These are phyloP conservation scores for Porpolomopsis calyptriformis DNA, from an alignment of 768 basidiomycete genomes.

Conservation along the genomic window DNA sequence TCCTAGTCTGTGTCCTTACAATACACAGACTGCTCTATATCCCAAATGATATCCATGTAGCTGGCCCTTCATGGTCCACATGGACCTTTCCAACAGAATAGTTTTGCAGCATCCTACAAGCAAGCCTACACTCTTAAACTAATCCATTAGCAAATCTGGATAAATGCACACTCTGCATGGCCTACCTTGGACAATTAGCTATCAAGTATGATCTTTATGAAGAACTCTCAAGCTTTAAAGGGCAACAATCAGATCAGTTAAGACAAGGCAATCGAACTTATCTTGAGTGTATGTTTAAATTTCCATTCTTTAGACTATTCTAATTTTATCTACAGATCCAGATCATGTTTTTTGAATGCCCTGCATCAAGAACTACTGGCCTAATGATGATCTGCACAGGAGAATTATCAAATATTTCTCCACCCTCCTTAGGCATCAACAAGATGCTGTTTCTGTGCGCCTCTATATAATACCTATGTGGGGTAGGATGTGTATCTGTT, in stretches of 20 bases:
- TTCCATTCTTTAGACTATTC: neutral
- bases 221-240: slow-evolving; percentile 3
- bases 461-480: slow-evolving; percentile 14
- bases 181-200: slow-evolving; percentile 19
- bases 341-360: slow-evolving; percentile 7
- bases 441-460: neutral
- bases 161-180: slow-evolving; percentile 15
- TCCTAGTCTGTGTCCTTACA: slow-evolving; percentile 21
- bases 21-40: too few species aligned
- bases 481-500: slow-evolving; percentile 18
- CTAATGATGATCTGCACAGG: slow-evolving; percentile 5
- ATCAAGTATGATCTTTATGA: slow-evolving; percentile 17
- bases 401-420: too few species aligned
- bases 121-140: slow-evolving; percentile 12
- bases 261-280: slow-evolving; percentile 3
- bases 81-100: slow-evolving; percentile 30
- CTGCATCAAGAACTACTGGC: neutral
- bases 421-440: slow-evolving; percentile 13
- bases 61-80: slow-evolving; percentile 23
- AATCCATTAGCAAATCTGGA: slow-evolving; percentile 21
- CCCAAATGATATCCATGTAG: slow-evolving; percentile 19
- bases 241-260: neutral
- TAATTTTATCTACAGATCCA: slow-evolving; percentile 8
- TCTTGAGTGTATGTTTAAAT: slow-evolving; percentile 2
- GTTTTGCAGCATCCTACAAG: slow-evolving; percentile 21